These are phyloP conservation scores for Tetragonia tetragonoides DNA, from an alignment of 148 eudicot genomes.

Conservation along the genomic window DNA sequence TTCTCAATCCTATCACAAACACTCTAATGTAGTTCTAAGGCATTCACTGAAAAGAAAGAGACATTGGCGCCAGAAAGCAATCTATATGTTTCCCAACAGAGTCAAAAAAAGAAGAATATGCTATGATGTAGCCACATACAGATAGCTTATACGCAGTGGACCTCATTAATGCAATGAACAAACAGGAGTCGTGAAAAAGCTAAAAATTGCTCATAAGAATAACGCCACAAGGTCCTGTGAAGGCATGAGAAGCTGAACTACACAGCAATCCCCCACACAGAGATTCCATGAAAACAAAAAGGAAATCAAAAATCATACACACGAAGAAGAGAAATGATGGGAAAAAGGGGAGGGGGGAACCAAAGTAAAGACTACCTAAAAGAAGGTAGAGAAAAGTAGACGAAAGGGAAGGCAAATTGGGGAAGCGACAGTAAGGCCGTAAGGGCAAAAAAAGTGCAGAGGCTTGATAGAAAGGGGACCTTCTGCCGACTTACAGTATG, in stretches of 20 bases:
- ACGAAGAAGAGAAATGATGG: background rate
- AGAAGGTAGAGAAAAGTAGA: background rate
- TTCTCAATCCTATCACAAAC: no score
- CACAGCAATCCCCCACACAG: background rate
- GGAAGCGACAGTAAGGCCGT: background rate
- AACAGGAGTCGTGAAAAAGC: background rate
- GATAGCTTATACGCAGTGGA: no score
- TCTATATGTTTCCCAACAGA: background rate
- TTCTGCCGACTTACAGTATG: slow-evolving; percentile 61
- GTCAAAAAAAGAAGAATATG: background rate
- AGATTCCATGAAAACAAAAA: background rate
- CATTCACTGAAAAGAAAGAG: background rate
- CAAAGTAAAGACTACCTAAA: background rate
- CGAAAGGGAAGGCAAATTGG: background rate
- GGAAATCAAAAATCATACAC: background rate
- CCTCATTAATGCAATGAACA: no score
- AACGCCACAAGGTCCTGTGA: background rate
- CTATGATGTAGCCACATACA: background rate
- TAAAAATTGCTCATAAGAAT: background rate
- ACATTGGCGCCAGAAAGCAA: background rate
- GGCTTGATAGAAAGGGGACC: background rate
- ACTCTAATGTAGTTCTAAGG: background rate
- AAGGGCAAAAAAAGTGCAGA: background rate
- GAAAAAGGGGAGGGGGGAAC: background rate
- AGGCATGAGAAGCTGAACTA: background rate